Conservation (phyloP, 306 rosid genomes). For the Sphenostylis stenocarpa region DNA sequence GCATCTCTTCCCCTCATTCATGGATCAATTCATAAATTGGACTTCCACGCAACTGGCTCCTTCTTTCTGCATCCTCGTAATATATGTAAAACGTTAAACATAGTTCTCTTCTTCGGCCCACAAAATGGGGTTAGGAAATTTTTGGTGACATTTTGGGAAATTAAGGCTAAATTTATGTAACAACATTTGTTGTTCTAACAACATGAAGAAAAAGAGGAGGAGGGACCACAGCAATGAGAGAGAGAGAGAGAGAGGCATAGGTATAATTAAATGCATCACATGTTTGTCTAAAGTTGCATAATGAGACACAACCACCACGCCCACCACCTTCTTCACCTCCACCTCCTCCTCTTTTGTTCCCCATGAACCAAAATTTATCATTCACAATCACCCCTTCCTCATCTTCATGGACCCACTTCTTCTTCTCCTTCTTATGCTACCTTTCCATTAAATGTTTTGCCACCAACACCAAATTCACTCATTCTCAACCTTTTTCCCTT, state of each 20-base stretch:
- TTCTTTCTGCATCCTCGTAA: no score
- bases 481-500: conserved; percentile 16
- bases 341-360: conserved; percentile 13
- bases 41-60: no score
- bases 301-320: conserved; percentile 38
- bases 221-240: conserved; percentile 29
- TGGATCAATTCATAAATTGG: no score
- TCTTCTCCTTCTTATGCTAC: neutral
- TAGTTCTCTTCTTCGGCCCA: no score
- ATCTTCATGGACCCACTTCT: conserved; percentile 33
- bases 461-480: neutral
- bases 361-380: conserved; percentile 22
- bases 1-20: no score
- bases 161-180: no score
- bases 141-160: no score
- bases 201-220: no score
- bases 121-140: no score
- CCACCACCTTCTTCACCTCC: conserved; percentile 27
- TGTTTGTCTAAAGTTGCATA: conserved; percentile 49
- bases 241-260: no score
- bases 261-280: conserved; percentile 54
- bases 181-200: no score
- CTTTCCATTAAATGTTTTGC: conserved; percentile 7
- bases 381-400: conserved; percentile 8
- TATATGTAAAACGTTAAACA: no score